These are phyloP conservation scores for Phytopythium aichiense DNA, from an alignment of 352 stramenopile species.

Conservation along the genomic window DNA sequence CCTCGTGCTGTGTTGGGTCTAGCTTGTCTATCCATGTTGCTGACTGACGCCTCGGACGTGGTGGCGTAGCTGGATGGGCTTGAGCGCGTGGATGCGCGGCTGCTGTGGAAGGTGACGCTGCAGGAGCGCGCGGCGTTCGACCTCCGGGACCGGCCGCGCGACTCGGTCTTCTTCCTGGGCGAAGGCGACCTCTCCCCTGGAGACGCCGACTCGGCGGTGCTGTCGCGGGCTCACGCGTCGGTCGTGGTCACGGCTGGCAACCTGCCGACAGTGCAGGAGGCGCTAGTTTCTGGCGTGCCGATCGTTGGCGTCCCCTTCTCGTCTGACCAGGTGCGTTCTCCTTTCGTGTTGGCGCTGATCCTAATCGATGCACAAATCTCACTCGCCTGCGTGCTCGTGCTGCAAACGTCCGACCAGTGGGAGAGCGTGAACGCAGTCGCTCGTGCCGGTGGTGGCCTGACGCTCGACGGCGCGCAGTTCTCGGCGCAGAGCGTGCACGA, in stretches of 20 bases:
- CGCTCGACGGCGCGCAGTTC: conserved; percentile 32
- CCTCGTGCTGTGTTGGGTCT: not conserved
- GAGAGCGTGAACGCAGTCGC: conserved; percentile 63
- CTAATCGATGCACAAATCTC: not conserved
- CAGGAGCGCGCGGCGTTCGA: conserved; percentile 60
- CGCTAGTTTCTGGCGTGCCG: conserved; percentile 52
- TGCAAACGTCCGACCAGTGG: conserved; percentile 17
- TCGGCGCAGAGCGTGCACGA: conserved; percentile 26
- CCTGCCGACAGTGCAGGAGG: conserved; percentile 54
- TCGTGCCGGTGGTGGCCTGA: conserved; percentile 45
- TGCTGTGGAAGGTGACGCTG: conserved; percentile 59
- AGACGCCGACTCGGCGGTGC: conserved; percentile 40
- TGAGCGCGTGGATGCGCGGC: conserved; percentile 39
- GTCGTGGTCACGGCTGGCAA: conserved; percentile 57
- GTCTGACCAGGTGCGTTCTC: conserved; percentile 48
- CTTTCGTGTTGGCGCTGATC: not conserved
- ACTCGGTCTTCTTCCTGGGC: conserved; percentile 51
- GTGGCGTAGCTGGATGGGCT: conserved; percentile 43
- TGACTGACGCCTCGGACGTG: not conserved
- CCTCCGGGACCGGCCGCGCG: conserved; percentile 31
- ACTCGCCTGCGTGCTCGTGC: not conserved
- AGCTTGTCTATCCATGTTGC: not conserved
- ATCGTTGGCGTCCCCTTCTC: conserved; percentile 71
- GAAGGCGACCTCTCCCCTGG: conserved; percentile 16
- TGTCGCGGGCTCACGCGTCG: conserved; percentile 32